Conservation (phyloP, 2,329 filamentous ascomycete genomes). For the Beauveria caledonica region DNA sequence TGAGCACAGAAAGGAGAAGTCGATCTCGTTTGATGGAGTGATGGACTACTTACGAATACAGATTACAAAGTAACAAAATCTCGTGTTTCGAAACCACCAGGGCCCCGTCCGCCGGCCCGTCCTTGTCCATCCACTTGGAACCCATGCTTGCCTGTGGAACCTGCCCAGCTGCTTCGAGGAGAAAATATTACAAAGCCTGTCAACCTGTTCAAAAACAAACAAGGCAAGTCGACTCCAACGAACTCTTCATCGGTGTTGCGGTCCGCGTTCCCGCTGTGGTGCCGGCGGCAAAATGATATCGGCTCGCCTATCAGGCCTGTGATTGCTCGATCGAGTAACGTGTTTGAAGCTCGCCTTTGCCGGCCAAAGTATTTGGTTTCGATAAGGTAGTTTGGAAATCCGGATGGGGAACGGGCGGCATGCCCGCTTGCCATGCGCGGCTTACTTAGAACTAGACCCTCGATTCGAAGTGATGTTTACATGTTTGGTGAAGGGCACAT, state of each 20-base stretch:
- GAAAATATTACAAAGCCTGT: neutral
- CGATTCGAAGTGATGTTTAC: neutral
- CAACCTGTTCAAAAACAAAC: neutral
- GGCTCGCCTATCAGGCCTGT: no score
- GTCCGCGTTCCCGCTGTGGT: neutral
- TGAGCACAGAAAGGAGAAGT: neutral
- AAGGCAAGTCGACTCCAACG: neutral
- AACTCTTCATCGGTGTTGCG: neutral
- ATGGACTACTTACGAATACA: no score
- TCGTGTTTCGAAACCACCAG: slow-evolving; percentile 7
- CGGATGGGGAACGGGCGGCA: neutral
- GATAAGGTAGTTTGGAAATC: neutral
- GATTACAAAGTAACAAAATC: neutral
- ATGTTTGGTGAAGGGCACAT: neutral
- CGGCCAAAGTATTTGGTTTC: neutral
- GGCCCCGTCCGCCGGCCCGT: neutral
- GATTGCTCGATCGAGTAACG: neutral
- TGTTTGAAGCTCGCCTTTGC: neutral
- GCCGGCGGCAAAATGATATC: neutral
- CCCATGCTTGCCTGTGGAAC: neutral
- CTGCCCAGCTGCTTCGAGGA: neutral
- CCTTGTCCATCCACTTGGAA: neutral
- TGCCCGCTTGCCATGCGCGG: neutral
- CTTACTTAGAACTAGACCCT: no score
- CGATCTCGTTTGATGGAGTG: neutral